phyloP scores from a whole-genome alignment of 2,329 filamentous ascomycete species.

The Hymenoscyphus salicellus region DNA sequence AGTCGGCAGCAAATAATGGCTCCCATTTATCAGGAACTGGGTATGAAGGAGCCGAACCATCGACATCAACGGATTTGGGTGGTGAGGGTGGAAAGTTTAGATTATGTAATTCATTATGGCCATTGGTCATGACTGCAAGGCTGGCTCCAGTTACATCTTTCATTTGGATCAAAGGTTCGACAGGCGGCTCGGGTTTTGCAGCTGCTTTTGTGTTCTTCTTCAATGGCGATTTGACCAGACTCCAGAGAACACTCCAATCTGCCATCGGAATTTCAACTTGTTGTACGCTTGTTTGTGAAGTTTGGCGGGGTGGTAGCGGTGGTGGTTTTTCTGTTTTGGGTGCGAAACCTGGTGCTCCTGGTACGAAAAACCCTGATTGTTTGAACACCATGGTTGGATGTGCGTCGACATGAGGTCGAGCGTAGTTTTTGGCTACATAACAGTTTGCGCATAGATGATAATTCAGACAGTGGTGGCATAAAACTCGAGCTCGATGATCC shows the following conservation, averaged over 20 bases:
- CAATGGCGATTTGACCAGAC: conserved; percentile 26
- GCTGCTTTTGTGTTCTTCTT: conserved; percentile 18
- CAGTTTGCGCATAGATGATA: conserved; percentile 31
- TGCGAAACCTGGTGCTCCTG: conserved; percentile 17
- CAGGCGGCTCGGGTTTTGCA: neutral
- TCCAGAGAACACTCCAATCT: conserved; percentile 31
- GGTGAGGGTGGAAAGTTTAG: conserved; percentile 16
- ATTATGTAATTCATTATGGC: neutral
- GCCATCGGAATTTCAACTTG: conserved; percentile 24
- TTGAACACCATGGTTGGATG: conserved; percentile 24
- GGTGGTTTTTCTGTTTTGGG: conserved; percentile 16
- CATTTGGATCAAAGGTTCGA: neutral
- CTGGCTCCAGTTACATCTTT: conserved; percentile 7
- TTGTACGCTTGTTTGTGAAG: conserved; percentile 3
- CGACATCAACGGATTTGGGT: conserved; percentile 27
- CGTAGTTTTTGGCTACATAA: conserved; percentile 25
- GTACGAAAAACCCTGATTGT: conserved; percentile 21
- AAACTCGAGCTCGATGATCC: conserved; percentile 10
- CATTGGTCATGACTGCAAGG: neutral
- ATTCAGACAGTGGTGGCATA: conserved; percentile 14
- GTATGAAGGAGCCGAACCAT: conserved; percentile 19
- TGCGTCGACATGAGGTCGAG: conserved; percentile 17
- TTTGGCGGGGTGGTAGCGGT: conserved; percentile 19
- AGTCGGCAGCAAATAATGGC: conserved; percentile 24
- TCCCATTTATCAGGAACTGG: conserved; percentile 25